These are phyloP conservation scores for Bjerkandera adusta DNA, from an alignment of 1,284 basidiomycete genomes.

Conservation along the genomic window DNA sequence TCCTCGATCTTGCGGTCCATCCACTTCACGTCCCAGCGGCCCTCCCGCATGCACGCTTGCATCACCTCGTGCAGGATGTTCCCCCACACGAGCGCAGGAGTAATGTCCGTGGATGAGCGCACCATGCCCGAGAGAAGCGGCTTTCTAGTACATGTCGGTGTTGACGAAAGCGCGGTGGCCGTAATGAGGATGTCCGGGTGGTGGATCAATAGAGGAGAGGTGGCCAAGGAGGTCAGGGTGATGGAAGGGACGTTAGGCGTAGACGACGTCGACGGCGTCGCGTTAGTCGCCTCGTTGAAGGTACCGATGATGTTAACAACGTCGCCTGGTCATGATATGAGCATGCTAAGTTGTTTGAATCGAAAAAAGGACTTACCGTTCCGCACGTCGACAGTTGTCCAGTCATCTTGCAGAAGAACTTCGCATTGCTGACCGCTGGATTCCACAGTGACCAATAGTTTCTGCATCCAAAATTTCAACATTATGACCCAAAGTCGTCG, in stretches of 20 bases:
- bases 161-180: conserved; percentile 82
- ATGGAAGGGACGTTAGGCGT: conserved; percentile 43
- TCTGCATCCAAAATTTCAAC: conserved; percentile 6
- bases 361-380: conserved; percentile 39
- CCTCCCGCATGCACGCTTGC: conserved; percentile 67
- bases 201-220: conserved; percentile 61
- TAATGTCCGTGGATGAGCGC: conserved; percentile 54
- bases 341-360: neutral
- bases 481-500: neutral
- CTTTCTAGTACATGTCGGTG: conserved; percentile 79
- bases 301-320: conserved; percentile 75
- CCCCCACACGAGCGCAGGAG: conserved; percentile 80
- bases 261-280: conserved; percentile 29
- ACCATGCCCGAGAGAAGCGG: conserved; percentile 69
- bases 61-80: conserved; percentile 89
- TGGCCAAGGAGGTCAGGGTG: conserved; percentile 51
- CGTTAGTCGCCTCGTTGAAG: conserved; percentile 31
- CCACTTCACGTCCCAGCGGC: conserved; percentile 58
- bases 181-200: conserved; percentile 91
- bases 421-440: conserved; percentile 32
- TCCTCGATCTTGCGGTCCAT: conserved; percentile 57
- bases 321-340: conserved; percentile 52
- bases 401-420: conserved; percentile 67
- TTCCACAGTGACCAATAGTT: conserved; percentile 39
- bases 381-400: conserved; percentile 56